Evolutionary conservation across 1,139 yeast genomes (phyloP), one percentile per base, ranked within the genome.

Genomic region (Pichia sp.): DNA sequence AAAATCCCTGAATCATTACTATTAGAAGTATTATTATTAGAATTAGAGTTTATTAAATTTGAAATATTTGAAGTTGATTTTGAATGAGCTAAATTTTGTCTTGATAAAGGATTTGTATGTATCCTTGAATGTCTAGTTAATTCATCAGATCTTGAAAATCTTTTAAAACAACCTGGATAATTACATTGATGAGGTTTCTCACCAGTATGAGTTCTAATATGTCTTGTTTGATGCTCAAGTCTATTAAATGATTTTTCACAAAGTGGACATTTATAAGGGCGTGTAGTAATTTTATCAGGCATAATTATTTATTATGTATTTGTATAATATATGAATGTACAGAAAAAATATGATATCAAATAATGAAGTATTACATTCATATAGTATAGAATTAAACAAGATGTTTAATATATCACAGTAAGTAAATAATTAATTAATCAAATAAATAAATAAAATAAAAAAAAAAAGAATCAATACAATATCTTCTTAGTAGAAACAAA

Each of bases 121-220:
- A 89, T 90, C 55, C 96, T 73, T 43, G 85, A 74, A 65, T 90
- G 97, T 57, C 97, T 74, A 34, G 96, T 90, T 53, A 90, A 73
- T 67, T 90, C 97, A 65, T 90, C 97, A 43, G 89, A 80, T 50
- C 97, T 74, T 46, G 92, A 81, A 63, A 90, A 90, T 51, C 86
- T 78, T 67, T 90, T 90, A 52, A 78, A 73, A 66, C 97, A 90
- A 1, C 95, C 95, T 0, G 96, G 95, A 60, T 78, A 88, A 9
- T 83, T 77, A 66, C 97, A 90, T 43, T 81, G 82, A 62, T 89
- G 96, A 27, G 97, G 96, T 64, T 88, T 86, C 63, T 89, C 97
- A 36, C 97, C 97, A 0, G 97, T 90, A 64, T 90, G 97, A 5
- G 97, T 90, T 52, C 97, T 72, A 47, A 90, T 86, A 63, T 90